These are phyloP conservation scores for Chaetomium fimeti DNA, from an alignment of 495 filamentous ascomycete species.

Conservation along the genomic window DNA sequence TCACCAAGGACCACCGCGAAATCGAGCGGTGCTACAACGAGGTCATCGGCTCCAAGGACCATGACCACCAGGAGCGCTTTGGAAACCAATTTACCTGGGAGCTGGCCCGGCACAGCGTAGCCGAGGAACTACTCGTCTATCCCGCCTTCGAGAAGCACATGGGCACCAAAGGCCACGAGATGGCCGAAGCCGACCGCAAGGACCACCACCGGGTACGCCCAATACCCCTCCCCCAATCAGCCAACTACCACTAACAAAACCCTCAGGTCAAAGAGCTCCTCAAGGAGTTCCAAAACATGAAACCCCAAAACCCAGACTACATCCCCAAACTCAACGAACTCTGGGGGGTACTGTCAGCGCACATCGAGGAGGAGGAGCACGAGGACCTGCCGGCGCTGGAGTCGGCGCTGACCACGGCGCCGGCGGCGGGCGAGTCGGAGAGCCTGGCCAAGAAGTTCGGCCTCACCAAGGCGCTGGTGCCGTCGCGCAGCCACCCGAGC, in stretches of 20 bases:
- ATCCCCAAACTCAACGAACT: slow-evolving; percentile 7
- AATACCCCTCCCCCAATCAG: neutral
- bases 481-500: slow-evolving; percentile 11
- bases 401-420: neutral
- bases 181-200: slow-evolving; percentile 10
- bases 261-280: slow-evolving; percentile 12
- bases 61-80: slow-evolving; percentile 15
- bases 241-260: neutral
- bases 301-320: neutral
- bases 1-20: slow-evolving; percentile 18
- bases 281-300: slow-evolving; percentile 11
- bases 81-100: slow-evolving; percentile 14
- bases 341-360: slow-evolving; percentile 1
- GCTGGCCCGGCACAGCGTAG: slow-evolving; percentile 9
- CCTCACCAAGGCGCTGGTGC: slow-evolving; percentile 3
- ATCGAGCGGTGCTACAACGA: slow-evolving; percentile 14
- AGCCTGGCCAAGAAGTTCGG: slow-evolving; percentile 8
- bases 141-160: slow-evolving; percentile 10
- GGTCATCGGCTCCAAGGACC: slow-evolving; percentile 8
- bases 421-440: neutral
- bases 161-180: slow-evolving; percentile 7
- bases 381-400: slow-evolving; percentile 6
- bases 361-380: slow-evolving; percentile 5
- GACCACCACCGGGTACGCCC: slow-evolving; percentile 1
- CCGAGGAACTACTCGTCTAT: slow-evolving; percentile 4